Evolutionary conservation across 306 rosid genomes (phyloP).

Genomic region (Mucuna pruriens): DNA sequence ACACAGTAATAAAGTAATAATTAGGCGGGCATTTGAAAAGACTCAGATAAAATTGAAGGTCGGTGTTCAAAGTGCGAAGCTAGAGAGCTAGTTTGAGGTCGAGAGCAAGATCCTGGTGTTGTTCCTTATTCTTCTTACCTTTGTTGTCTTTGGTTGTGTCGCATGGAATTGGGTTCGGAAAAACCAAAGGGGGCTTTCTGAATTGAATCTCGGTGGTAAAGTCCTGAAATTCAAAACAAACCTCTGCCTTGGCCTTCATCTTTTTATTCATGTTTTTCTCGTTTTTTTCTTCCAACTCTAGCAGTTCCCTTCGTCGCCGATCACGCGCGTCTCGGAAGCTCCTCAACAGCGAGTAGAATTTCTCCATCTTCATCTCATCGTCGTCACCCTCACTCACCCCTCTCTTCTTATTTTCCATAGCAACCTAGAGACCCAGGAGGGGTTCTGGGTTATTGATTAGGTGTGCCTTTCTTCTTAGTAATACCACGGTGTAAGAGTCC

Average conservation of each 20-base stretch:
- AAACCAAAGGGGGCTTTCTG: constrained; percentile 15
- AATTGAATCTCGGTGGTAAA: constrained; percentile 45
- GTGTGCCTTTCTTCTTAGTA: too few relatives aligned
- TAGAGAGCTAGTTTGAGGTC: constrained; percentile 57
- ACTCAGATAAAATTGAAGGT: not conserved
- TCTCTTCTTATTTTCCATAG: constrained; percentile 24
- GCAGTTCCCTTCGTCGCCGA: constrained; percentile 36
- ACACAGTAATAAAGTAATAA: not conserved
- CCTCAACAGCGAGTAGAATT: constrained; percentile 49
- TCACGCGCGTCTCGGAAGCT: constrained; percentile 54
- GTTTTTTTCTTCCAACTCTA: not conserved
- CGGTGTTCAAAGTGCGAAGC: not conserved
- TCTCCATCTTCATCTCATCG: constrained; percentile 48
- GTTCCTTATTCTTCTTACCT: constrained; percentile 1
- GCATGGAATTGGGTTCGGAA: constrained; percentile 30
- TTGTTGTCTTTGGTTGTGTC: not conserved
- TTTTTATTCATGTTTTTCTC: constrained; percentile 16
- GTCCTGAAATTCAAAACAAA: constrained; percentile 48
- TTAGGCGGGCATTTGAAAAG: not conserved
- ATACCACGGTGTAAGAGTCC: not conserved
- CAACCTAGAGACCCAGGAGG: too few relatives aligned
- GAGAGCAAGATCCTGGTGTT: constrained; percentile 1
- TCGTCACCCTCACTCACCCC: not conserved
- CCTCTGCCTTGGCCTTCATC: constrained; percentile 39
- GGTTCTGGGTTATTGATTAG: too few relatives aligned